Evolutionary conservation across 108 stramenopile species (phyloP).

Genomic region (Skeletonema grethae): DNA sequence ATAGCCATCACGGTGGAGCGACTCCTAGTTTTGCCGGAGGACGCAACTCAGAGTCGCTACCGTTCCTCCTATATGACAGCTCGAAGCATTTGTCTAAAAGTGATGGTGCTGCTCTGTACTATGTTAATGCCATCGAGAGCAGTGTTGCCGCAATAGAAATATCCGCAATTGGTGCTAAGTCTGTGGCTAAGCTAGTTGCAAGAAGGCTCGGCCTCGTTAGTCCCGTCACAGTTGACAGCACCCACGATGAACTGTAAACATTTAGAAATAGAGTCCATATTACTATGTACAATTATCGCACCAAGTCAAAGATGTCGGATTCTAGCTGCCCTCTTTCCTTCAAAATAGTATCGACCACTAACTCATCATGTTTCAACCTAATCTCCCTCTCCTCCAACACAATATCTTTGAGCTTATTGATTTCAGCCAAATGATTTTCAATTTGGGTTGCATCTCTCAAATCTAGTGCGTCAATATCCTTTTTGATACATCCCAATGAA

Average conservation of each 20-base stretch:
- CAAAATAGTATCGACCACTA: conserved; percentile 28
- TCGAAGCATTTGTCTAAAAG: conserved; percentile 41
- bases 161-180: conserved; percentile 75
- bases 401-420: conserved; percentile 32
- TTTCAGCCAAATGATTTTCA: conserved; percentile 36
- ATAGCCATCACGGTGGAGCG: conserved; percentile 61
- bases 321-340: conserved; percentile 20
- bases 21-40: conserved; percentile 67
- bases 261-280: too few relatives aligned
- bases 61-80: conserved; percentile 73
- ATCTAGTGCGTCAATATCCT: conserved; percentile 30
- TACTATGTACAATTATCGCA: too few relatives aligned
- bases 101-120: conserved; percentile 68
- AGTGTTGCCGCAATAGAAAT: conserved; percentile 75
- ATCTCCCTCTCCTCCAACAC: conserved; percentile 18
- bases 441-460: conserved; percentile 19
- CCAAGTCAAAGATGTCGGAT: conserved; percentile 24
- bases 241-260: conserved; percentile 34
- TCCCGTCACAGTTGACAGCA: neutral
- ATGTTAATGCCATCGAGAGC: conserved; percentile 75
- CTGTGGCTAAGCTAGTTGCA: conserved; percentile 80
- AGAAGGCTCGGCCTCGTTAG: conserved; percentile 52
- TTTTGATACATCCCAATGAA: conserved; percentile 29
- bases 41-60: conserved; percentile 40
- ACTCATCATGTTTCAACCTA: conserved; percentile 30